Evolutionary conservation across 129 eudicot species (phyloP).

Genomic region (Oenanthe sinensis): DNA sequence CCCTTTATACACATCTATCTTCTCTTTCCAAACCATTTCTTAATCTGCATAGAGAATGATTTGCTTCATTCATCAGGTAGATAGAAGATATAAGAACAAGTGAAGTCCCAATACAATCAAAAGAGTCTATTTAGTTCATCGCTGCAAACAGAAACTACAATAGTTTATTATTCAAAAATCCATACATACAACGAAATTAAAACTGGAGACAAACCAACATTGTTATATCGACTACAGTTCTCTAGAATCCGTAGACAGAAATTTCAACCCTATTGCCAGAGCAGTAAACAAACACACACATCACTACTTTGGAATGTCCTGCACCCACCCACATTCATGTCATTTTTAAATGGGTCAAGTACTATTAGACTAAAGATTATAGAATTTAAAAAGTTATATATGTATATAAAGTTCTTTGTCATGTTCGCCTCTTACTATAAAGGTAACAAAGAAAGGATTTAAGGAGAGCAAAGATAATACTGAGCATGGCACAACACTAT

Average conservation of each 20-base stretch:
- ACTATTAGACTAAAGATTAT: not conserved
- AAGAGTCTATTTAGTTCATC: not conserved
- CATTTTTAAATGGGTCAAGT: not conserved
- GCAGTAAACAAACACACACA: not conserved
- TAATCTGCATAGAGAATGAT: not conserved
- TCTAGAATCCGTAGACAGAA: not conserved
- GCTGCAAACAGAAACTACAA: not conserved
- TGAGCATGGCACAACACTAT: not conserved
- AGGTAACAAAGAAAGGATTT: not conserved
- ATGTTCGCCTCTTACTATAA: not conserved
- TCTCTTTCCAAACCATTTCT: not conserved
- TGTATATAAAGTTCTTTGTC: too few relatives aligned
- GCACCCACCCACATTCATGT: not conserved
- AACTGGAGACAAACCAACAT: not conserved
- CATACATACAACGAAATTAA: not conserved
- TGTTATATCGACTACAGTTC: not conserved
- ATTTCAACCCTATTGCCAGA: not conserved
- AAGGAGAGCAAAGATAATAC: not conserved
- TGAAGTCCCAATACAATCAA: not conserved
- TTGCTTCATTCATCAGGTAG: not conserved
- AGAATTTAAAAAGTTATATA: too few relatives aligned
- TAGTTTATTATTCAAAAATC: not conserved
- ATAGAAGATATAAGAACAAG: not conserved
- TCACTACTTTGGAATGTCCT: not conserved
- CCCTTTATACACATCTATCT: constrained; percentile 14